Conservation (phyloP, 163 green algal genomes). For the Trebouxia gelatinosa region DNA sequence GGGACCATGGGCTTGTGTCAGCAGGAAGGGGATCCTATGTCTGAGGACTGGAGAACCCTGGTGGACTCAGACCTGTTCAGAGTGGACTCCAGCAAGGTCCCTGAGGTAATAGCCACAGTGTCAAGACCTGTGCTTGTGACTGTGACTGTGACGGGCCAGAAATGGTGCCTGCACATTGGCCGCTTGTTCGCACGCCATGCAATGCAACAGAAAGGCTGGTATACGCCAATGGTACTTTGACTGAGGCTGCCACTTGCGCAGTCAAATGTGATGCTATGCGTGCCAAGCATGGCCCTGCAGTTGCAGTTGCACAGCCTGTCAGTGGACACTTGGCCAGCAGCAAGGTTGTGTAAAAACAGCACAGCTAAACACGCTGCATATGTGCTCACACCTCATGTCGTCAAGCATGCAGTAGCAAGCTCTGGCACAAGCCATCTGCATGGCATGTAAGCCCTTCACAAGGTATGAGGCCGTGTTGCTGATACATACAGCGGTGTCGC, state of each 20-base stretch:
- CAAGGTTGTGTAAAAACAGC: too few relatives aligned
- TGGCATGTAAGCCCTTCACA: too few relatives aligned
- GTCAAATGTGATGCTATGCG: neutral
- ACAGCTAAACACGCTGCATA: too few relatives aligned
- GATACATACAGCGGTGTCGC: too few relatives aligned
- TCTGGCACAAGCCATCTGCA: too few relatives aligned
- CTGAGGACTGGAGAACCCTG: conserved; percentile 69
- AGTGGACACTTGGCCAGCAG: too few relatives aligned
- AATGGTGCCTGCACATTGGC: neutral
- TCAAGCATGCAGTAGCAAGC: too few relatives aligned
- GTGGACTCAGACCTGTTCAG: conserved; percentile 74
- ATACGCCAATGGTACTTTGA: neutral
- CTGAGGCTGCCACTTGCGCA: too few relatives aligned
- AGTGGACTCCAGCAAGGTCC: conserved; percentile 53
- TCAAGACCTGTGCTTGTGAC: neutral
- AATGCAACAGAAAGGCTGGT: neutral
- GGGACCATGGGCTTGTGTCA: neutral
- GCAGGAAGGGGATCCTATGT: conserved; percentile 67
- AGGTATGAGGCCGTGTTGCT: too few relatives aligned
- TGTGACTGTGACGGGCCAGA: neutral
- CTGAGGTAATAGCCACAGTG: conserved; percentile 35
- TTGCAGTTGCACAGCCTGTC: too few relatives aligned
- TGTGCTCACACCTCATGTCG: too few relatives aligned
- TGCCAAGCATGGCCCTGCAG: neutral
- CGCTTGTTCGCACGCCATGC: neutral